Conservation (phyloP, 305 asterid genomes). For the Fraxinus greggii region DNA sequence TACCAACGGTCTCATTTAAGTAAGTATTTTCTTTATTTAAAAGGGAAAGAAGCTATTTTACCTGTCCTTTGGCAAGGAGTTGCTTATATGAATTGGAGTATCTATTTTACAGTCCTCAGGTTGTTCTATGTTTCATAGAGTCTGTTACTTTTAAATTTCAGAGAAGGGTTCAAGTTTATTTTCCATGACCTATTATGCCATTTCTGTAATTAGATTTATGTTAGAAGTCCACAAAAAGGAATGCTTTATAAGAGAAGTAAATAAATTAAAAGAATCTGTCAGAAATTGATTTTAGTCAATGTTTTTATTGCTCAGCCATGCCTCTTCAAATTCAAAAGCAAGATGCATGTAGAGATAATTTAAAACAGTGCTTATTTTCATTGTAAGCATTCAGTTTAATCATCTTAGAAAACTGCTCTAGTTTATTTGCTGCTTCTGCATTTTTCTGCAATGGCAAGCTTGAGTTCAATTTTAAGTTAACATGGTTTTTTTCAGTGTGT, state of each 20-base stretch:
- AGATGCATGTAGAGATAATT: background rate
- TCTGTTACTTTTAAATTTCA: background rate
- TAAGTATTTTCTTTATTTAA: slow-evolving; percentile 43
- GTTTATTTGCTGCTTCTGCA: slow-evolving; percentile 8
- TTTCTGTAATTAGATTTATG: background rate
- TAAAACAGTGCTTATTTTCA: background rate
- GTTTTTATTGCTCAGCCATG: background rate
- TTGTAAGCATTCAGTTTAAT: background rate
- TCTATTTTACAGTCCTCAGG: background rate
- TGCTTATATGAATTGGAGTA: background rate
- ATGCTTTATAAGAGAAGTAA: background rate
- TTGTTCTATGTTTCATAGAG: background rate
- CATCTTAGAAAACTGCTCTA: slow-evolving; percentile 4
- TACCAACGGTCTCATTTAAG: slow-evolving; percentile 79
- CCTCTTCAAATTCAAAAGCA: background rate
- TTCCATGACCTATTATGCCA: background rate
- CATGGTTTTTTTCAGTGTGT: slow-evolving; percentile 50
- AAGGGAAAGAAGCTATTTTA: background rate
- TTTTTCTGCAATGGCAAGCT: slow-evolving; percentile 19
- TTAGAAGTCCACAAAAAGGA: background rate
- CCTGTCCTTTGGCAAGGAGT: slow-evolving; percentile 14
- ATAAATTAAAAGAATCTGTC: background rate
- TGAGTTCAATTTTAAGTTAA: slow-evolving; percentile 12
- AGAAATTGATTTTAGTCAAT: background rate
- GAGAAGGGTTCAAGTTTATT: background rate